Conservation (phyloP, 2,329 filamentous ascomycete genomes). For the Metarhizium anisopliae region DNA sequence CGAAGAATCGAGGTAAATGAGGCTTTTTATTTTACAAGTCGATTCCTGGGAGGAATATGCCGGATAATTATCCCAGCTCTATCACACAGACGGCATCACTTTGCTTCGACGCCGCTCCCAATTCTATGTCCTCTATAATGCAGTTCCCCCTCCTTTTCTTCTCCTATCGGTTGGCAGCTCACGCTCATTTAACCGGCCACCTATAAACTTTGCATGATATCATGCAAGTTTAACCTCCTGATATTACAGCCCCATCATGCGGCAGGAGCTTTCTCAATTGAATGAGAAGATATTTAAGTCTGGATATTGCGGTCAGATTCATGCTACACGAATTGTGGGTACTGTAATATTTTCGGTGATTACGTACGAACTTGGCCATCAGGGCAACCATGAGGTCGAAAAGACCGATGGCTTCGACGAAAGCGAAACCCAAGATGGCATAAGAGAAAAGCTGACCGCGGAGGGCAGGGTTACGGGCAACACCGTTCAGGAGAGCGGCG, state of each 20-base stretch:
- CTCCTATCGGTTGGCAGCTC: slow-evolving; percentile 19
- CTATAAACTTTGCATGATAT: slow-evolving; percentile 16
- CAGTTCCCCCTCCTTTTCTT: slow-evolving; percentile 22
- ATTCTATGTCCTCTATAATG: slow-evolving; percentile 34
- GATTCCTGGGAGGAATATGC: slow-evolving; percentile 23
- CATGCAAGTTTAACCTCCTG: slow-evolving; percentile 18
- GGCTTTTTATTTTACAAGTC: slow-evolving; percentile 35
- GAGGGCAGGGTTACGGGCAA: slow-evolving; percentile 90
- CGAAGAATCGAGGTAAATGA: slow-evolving; percentile 29
- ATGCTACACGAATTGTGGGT: neutral
- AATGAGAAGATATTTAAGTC: slow-evolving; percentile 28
- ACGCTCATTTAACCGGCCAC: slow-evolving; percentile 17
- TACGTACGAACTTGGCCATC: slow-evolving; percentile 81
- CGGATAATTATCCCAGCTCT: slow-evolving; percentile 24
- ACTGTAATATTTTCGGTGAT: neutral
- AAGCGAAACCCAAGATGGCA: slow-evolving; percentile 91
- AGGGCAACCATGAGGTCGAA: slow-evolving; percentile 89
- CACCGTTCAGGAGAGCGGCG: slow-evolving; percentile 78
- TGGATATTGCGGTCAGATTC: slow-evolving; percentile 10
- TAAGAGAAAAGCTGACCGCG: slow-evolving; percentile 94
- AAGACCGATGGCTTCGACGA: slow-evolving; percentile 86
- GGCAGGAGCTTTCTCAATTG: slow-evolving; percentile 26
- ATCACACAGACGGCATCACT: slow-evolving; percentile 23
- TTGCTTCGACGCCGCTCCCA: slow-evolving; percentile 24
- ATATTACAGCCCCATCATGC: slow-evolving; percentile 25